Base-by-base conservation (phyloP, 2,329 filamentous ascomycete species). In the Ilyonectria destructans region DNA sequence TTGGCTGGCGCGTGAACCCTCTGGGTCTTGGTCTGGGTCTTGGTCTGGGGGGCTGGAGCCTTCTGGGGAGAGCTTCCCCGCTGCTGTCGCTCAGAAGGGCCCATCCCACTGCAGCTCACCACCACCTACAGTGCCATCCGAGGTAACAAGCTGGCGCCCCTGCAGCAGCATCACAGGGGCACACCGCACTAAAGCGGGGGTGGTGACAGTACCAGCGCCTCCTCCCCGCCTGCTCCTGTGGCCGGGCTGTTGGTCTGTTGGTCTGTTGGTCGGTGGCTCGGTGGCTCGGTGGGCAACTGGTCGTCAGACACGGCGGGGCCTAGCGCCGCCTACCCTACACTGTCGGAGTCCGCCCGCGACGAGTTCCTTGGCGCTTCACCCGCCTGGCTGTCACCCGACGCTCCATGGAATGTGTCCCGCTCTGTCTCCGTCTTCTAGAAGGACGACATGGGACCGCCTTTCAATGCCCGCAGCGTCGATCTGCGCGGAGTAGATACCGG, bases 341-440 rank as follows among this genome's bases (percentile, higher is more conserved):
- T n/a, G 37, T n/a, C 37, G n/a, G 29, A 15, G 26, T 12, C 48
- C 23, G 15, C 17, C 17, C 29, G 17, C 48, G 23, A 21, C 21
- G 31, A 52, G 12, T 26, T 17, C 26, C 37, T 15, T 15, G 37
- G 37, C 37, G 7, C 15, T 43, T n/a, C 40, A 43, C n/a, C 40
- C 40, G n/a, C 40, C 40, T 17, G 40, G 40, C 40, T 43, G 40
- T 43, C 40, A 43, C 40, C 8, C 31, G 26, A 26, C 26, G 6
- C 37, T 40, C 8, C 40, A 17, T 43, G 40, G 15, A 43, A 43
- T 43, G 15, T 43, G 40, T 43, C n/a, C 40, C 17, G n/a, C 43
- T 4, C 57, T 12, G 15, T 48, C 54, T 21, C 43, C 15, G 49
- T 52, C 60, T 63, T 63, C 60, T 57, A 63, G 60, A 63, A 63